Evolutionary conservation across 2,329 filamentous ascomycete genomes (phyloP), one percentile per base, ranked within the genome.

Genomic region (Diaporthe vaccinii): DNA sequence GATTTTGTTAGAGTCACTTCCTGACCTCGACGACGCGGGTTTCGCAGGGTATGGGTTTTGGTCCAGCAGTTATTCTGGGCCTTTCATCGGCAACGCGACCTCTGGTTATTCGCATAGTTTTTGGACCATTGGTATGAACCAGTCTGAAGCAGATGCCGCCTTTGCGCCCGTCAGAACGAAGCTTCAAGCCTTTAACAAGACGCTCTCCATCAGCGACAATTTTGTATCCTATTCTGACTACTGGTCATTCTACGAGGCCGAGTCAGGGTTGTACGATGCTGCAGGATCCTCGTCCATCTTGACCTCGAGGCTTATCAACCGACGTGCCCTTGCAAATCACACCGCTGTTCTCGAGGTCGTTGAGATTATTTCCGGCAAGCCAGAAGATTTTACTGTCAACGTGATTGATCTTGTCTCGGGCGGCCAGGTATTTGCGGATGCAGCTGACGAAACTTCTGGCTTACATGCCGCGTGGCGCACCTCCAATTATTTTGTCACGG

Each of bases 231-330:
- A 71, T n/a, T 15, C 34, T 49, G 51, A 41, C 68, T 71, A 71
- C 31, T 71, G 51, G 49, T 22, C 51, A 34, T 71, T 71, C 28
- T 71, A 57, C 51, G 31, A 71, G 14, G 49, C 49, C 34, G 49
- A 57, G 14, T 55, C 34, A 31, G 51, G 68, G 2, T 10, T 68
- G 25, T 14, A 68, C 31, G 41, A 49, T 34, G 25, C 62, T 15
- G 46, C 58, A 41, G 58, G 36, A 9, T 39, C 36, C 14, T 25
- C 22, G 2, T 41, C 36, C 41, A 68, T 53, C 46, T 36, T 68
- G 46, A 51, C 44, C 8, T 71, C 68, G 7, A n/a, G 68, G n/a
- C 34, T 71, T 8, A 31, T 58, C 1, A 28, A 58, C 10, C 36
- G 68, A 3, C 22, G 3, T 7, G 17, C 46, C 17, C 9, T 72